Conservation (phyloP, 2,329 filamentous ascomycete species). For the Aspergillus aculeatus region DNA sequence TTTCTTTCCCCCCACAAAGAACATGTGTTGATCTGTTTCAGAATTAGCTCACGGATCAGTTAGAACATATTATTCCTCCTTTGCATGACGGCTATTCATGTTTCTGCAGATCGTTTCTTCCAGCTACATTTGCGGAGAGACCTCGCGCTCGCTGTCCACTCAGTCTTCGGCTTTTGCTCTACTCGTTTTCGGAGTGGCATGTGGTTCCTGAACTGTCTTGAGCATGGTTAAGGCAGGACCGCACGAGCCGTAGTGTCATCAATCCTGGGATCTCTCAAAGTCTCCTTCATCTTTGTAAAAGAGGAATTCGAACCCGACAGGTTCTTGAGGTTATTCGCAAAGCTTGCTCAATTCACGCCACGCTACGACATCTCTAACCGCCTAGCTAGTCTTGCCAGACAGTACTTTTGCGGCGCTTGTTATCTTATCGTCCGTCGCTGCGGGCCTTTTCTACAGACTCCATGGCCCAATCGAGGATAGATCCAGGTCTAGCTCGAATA, state of each 20-base stretch:
- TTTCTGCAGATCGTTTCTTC: neutral
- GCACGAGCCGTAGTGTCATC: slow-evolving; percentile 1
- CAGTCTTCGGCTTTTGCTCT: neutral
- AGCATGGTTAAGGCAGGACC: slow-evolving; percentile 12
- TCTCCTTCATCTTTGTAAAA: neutral
- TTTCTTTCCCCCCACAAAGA: neutral
- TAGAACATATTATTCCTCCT: neutral
- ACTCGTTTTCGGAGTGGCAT: slow-evolving; percentile 8
- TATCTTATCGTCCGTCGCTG: neutral
- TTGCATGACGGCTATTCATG: neutral
- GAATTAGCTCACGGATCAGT: neutral
- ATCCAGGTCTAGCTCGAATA: slow-evolving; percentile 1
- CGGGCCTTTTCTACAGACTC: neutral
- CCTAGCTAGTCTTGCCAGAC: neutral
- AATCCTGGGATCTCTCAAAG: neutral
- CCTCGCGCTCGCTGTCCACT: neutral
- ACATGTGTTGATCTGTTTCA: neutral
- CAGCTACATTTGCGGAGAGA: neutral
- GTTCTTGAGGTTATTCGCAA: neutral
- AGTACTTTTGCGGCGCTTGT: neutral
- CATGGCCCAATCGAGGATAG: slow-evolving; percentile 13
- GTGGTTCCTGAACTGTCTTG: slow-evolving; percentile 4
- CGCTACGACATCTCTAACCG: neutral
- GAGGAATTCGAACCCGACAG: too few species aligned
- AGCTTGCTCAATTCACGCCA: neutral